A percentile compares a stretch with the other conserved stretches of the same genome.
These are phyloP conservation scores for Suillus alpinus DNA, from an alignment of 768 basidiomycete species.

Conservation along the genomic window DNA sequence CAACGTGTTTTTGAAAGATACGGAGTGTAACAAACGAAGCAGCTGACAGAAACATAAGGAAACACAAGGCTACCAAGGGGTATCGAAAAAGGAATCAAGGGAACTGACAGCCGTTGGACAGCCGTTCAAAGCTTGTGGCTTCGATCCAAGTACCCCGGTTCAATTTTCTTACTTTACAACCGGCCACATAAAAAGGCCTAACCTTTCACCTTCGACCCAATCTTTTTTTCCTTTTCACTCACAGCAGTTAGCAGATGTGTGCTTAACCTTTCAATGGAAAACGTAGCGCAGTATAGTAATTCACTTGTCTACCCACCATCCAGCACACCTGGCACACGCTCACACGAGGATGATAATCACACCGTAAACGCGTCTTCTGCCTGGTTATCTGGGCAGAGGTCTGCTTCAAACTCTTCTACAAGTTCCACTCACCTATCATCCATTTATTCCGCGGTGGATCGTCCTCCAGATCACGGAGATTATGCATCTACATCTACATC, in stretches of 20 bases:
- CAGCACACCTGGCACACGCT: conserved; percentile 22
- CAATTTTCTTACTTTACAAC: conserved; percentile 8
- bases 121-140: neutral
- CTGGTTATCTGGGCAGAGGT: conserved; percentile 24
- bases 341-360: conserved; percentile 24
- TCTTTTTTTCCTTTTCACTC: conserved; percentile 28
- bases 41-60: conserved; percentile 6
- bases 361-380: conserved; percentile 22
- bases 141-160: conserved; percentile 3
- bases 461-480: conserved; percentile 38
- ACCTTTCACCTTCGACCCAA: conserved; percentile 26
- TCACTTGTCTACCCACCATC: conserved; percentile 32
- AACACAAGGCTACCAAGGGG: conserved; percentile 14
- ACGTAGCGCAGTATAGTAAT: conserved; percentile 32
- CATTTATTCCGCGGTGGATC: conserved; percentile 39
- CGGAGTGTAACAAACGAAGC: conserved; percentile 7
- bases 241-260: conserved; percentile 30
- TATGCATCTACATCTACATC: conserved; percentile 26
- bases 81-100: conserved; percentile 9
- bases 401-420: conserved; percentile 16
- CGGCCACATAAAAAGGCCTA: conserved; percentile 26
- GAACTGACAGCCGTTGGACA: conserved; percentile 8
- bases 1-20: conserved; percentile 17
- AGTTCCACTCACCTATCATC: conserved; percentile 24
- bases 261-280: conserved; percentile 32